Evolutionary conservation across 495 filamentous ascomycete genomes (phyloP).

Genomic region (Penicillium salamii): DNA sequence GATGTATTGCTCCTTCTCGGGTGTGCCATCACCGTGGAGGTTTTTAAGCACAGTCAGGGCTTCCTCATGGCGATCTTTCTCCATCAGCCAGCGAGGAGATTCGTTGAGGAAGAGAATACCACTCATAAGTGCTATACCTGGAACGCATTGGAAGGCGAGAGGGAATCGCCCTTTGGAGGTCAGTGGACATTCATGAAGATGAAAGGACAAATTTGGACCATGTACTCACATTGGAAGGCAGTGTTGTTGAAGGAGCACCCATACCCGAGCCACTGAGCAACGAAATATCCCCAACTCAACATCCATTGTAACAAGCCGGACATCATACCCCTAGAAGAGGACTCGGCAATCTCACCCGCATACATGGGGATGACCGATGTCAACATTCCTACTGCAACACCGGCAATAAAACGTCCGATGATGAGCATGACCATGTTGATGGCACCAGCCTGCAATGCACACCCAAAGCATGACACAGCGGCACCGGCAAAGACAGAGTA

Average conservation of each 20-base stretch:
- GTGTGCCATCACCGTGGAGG: conserved; percentile 11
- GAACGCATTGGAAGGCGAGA: conserved; percentile 50
- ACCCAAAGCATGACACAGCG: conserved; percentile 39
- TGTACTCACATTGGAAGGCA: conserved; percentile 37
- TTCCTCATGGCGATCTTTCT: conserved; percentile 62
- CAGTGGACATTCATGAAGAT: conserved; percentile 12
- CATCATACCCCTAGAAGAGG: conserved; percentile 17
- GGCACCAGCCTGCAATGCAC: conserved; percentile 43
- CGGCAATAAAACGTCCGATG: conserved; percentile 45
- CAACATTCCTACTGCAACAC: conserved; percentile 45
- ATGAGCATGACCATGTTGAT: conserved; percentile 48
- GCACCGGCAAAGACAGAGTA: conserved; percentile 43
- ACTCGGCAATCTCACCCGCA: conserved; percentile 25
- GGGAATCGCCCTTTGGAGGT: conserved; percentile 40
- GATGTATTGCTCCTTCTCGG: conserved; percentile 15
- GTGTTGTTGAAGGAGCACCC: conserved; percentile 44
- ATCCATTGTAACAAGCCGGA: conserved; percentile 36
- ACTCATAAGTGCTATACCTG: conserved; percentile 39
- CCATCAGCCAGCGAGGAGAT: conserved; percentile 56
- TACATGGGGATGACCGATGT: conserved; percentile 46
- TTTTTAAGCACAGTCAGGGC: conserved; percentile 34
- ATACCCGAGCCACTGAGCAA: conserved; percentile 48
- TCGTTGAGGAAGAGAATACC: conserved; percentile 60
- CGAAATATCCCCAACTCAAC: conserved; percentile 42
- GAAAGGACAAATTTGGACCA: not conserved